Conservation (phyloP, 805 yeast species). For the Kazachstania bromeliacearum region DNA sequence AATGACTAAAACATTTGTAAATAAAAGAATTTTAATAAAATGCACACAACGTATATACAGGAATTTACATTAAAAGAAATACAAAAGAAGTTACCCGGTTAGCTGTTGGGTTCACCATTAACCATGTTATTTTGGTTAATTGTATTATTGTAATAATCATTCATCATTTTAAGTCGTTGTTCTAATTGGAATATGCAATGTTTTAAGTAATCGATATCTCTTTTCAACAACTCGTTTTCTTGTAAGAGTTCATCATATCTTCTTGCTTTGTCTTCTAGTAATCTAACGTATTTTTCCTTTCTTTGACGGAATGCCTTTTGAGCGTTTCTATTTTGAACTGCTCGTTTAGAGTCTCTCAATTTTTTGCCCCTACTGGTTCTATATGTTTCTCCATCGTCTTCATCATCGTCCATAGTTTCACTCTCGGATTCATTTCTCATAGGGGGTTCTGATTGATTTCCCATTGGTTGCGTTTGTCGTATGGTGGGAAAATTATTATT, state of each 20-base stretch:
- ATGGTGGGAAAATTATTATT: background rate
- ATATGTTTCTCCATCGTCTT: too few species aligned
- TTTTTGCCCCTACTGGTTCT: background rate
- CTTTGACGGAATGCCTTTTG: constrained; percentile 85
- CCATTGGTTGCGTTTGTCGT: too few species aligned
- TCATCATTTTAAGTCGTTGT: constrained; percentile 2
- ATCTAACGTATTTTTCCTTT: constrained; percentile 70
- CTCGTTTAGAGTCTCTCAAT: constrained; percentile 56
- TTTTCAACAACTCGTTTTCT: constrained; percentile 23
- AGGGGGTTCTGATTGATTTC: too few species aligned
- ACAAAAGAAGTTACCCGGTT: too few species aligned
- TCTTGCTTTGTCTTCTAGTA: constrained; percentile 60
- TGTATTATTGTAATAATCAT: background rate
- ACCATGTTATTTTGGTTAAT: too few species aligned
- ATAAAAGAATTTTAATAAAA: too few species aligned
- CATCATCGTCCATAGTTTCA: too few species aligned
- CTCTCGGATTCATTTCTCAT: too few species aligned
- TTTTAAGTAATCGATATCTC: constrained; percentile 5
- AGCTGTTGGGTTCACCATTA: too few species aligned
- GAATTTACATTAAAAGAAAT: too few species aligned
- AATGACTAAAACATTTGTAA: too few species aligned
- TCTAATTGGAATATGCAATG: constrained; percentile 5
- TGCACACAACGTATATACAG: too few species aligned
- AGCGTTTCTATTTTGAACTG: constrained; percentile 84
- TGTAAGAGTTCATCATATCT: constrained; percentile 52